Base-by-base conservation (phyloP, 352 stramenopile species). In the Blastocystis sp. region DNA sequence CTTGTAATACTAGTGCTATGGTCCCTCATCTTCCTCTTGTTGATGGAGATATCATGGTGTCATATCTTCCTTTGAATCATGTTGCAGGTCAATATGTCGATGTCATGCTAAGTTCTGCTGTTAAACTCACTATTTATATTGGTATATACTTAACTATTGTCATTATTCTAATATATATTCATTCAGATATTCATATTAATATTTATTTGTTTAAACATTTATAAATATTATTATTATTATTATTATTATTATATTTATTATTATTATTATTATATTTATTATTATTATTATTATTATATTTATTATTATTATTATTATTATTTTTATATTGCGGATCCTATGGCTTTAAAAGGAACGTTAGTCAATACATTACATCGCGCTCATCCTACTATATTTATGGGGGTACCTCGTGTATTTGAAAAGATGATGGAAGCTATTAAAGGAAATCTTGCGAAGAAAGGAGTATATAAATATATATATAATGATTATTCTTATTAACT, bases 361-460 rank as follows among this genome's bases (percentile, higher is more conserved):
- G 73, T 65, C 11, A 64, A 68, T 27, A 83, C 77, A 6, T 59
- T 86, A 3, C 70, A 72, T 58, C 69, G 76, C 3, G 74, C 79
- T 7, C 67, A 70, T 13, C 79, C 79, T 7, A 85, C 74, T 0
- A 54, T 85, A 11, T 83, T 83, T 64, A 74, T 87, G 33, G 79
- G 73, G 23, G 79, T 87, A 11, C 79, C 79, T 18, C 72, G 79
- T 44, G 75, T 85, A 7, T 77, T 75, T 58, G 78, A 81, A 56
- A 82, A 82, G 57, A 84, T 84, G 71, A 56, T 71, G 36, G 68
- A 73, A 19, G 67, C 78, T 31, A 39, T 71, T 48, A 41, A 67
- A 37, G 59, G 40, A 3, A 30, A 21, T 21, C 48, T 54, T 31
- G 32, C 52, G 16, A 39, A 62, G 25, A 28, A 24, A n/a, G 19